Evolutionary conservation across 2,329 filamentous ascomycete genomes (phyloP), one percentile per base, ranked within the genome.

Genomic region (Macrophomina phaseolina): DNA sequence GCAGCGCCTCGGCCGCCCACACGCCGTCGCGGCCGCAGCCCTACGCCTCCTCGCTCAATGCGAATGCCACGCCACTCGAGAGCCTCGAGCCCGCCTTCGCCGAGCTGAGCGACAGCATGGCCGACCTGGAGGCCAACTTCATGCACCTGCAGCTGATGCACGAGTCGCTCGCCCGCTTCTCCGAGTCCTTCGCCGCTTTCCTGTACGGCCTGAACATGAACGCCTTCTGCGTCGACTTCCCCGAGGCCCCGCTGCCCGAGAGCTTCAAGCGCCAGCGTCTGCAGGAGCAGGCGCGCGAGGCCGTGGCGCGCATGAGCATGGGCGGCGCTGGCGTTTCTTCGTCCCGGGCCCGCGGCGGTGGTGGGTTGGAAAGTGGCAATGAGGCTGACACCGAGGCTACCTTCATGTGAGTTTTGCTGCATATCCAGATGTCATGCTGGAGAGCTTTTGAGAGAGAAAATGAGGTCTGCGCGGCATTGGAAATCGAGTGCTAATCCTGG

Each of bases 161-260:
- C 76, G 94, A 98, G 82, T 97, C 92, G 74, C 81, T 99, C 71
- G 89, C 92, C 30, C 88, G 95, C 32, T 99, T 99, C 80, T 94
- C 90, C 79, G 95, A 99, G 84, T 96, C 91, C 75, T 99, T 99
- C 79, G 93, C 93, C 1, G 93, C 91, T 72, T 98, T 99, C 74
- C 81, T 99, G 53, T 99, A 98, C 74, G 95, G 95, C 1, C 79
- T 99, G 77, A 98, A 98, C 76, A 97, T 99, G 94, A 98, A 97
- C 79, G 95, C 95, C 1, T 99, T 98, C 77, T 98, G 94, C 78
- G 94, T 98, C 38, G 95, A 99, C 78, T 99, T 97, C 71, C 92
- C 93, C 0, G 95, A 99, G 87, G 93, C 93, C 81, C 94, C 94
- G 0, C 88, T 97, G 70, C 76, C 89, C 8, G 93, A 97, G 72